Conservation (phyloP, 768 basidiomycete species). For the Dentipellis fragilis region DNA sequence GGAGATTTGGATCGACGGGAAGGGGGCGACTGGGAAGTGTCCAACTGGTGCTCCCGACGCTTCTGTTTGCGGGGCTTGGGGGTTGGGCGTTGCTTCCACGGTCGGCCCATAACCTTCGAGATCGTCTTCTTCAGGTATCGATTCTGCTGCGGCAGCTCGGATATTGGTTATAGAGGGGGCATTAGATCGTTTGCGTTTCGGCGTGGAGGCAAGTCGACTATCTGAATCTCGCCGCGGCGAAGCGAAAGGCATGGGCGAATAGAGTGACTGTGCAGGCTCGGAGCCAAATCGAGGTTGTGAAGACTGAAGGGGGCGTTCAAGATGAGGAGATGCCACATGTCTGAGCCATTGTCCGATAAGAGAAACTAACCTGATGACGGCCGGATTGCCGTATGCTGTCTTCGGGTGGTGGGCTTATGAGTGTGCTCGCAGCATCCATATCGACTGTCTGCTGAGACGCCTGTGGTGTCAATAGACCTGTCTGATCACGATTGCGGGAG, state of each 20-base stretch:
- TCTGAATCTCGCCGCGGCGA: constrained; percentile 1
- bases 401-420: constrained; percentile 14
- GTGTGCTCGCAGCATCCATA: constrained; percentile 10
- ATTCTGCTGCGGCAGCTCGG: constrained; percentile 3
- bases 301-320: constrained; percentile 13
- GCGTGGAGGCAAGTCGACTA: neutral
- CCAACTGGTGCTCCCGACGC: neutral
- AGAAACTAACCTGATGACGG: neutral
- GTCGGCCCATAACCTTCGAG: constrained; percentile 10
- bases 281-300: constrained; percentile 13
- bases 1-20: constrained; percentile 10
- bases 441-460: constrained; percentile 5
- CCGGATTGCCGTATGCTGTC: neutral
- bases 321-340: constrained; percentile 2
- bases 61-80: constrained; percentile 49
- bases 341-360: too few species aligned
- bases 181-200: constrained; percentile 32
- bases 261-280: constrained; percentile 5
- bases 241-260: constrained; percentile 9
- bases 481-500: constrained; percentile 2
- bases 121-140: constrained; percentile 4
- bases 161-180: constrained; percentile 9
- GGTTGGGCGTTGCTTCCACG: constrained; percentile 41
- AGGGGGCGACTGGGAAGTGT: neutral
- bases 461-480: constrained; percentile 10